phyloP scores from a whole-genome alignment of 345 rosid species.

The Populus alba region DNA sequence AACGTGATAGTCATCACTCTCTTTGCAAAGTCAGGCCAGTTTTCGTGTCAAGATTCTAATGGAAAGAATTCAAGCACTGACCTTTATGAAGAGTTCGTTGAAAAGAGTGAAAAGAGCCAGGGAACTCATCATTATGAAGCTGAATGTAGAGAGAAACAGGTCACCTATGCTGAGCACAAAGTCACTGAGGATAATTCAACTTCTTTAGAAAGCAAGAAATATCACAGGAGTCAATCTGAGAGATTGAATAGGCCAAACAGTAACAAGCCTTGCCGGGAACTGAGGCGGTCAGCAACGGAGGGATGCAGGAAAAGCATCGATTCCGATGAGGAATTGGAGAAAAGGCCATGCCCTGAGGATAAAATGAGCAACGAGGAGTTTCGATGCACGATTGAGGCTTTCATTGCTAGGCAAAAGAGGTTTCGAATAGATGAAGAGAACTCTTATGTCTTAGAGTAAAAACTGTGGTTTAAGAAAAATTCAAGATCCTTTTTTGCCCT shows the following conservation, averaged over 20 bases:
- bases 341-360: slow-evolving; percentile 43
- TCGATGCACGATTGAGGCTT: slow-evolving; percentile 56
- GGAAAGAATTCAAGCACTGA: slow-evolving; percentile 29
- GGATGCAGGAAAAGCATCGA: slow-evolving; percentile 33
- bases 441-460: slow-evolving; percentile 15
- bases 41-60: slow-evolving; percentile 41
- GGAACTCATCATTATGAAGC: slow-evolving; percentile 7
- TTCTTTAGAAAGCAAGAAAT: slow-evolving; percentile 26
- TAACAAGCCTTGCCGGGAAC: slow-evolving; percentile 25
- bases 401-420: slow-evolving; percentile 79
- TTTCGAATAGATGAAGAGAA: slow-evolving; percentile 60
- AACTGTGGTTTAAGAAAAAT: neutral
- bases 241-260: slow-evolving; percentile 21
- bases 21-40: slow-evolving; percentile 59
- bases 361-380: slow-evolving; percentile 76
- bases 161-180: slow-evolving; percentile 12
- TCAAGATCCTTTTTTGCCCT: too few relatives aligned
- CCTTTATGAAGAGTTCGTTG: slow-evolving; percentile 44
- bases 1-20: slow-evolving; percentile 72
- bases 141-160: slow-evolving; percentile 39
- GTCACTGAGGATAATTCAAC: slow-evolving; percentile 10
- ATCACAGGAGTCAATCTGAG: slow-evolving; percentile 52
- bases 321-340: slow-evolving; percentile 24
- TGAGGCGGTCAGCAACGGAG: slow-evolving; percentile 53
- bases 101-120: slow-evolving; percentile 42